These are phyloP conservation scores for Penicillium sp. DNA, from an alignment of 2,329 filamentous ascomycete species.

Conservation along the genomic window DNA sequence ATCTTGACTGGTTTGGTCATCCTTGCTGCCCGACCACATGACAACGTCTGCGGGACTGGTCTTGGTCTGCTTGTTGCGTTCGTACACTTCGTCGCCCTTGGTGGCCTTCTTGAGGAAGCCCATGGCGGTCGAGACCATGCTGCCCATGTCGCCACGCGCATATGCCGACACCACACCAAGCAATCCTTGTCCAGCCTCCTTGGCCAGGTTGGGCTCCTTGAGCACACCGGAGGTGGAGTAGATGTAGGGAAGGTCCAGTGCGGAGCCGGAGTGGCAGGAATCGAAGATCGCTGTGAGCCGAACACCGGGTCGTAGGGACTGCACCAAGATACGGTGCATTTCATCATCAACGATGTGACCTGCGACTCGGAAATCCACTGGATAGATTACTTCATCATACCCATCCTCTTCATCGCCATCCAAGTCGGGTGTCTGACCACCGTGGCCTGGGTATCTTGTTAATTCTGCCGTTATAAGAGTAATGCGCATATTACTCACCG, in stretches of 20 bases:
- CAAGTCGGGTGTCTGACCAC: constrained; percentile 68
- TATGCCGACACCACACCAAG: constrained; percentile 70
- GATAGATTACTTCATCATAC: constrained; percentile 74
- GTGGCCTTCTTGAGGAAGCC: constrained; percentile 85
- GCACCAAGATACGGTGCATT: constrained; percentile 74
- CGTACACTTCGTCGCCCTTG: constrained; percentile 70
- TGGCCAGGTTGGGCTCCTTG: constrained; percentile 66
- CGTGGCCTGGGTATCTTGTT: constrained; percentile 55
- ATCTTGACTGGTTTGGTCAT: constrained; percentile 91
- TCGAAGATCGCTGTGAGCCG: constrained; percentile 68
- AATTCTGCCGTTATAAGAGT: neutral
- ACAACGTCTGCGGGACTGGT: constrained; percentile 93
- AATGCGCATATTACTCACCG: constrained; percentile 51
- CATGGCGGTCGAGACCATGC: constrained; percentile 76
- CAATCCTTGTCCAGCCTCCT: constrained; percentile 63
- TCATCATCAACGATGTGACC: constrained; percentile 76
- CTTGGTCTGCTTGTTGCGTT: constrained; percentile 80
- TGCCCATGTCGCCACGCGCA: constrained; percentile 74
- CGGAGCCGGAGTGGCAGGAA: constrained; percentile 64
- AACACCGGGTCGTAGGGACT: constrained; percentile 73
- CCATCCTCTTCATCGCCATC: constrained; percentile 76
- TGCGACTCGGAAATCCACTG: constrained; percentile 65
- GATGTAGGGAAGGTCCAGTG: constrained; percentile 63
- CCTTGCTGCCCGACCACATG: constrained; percentile 97
- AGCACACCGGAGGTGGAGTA: constrained; percentile 65